A percentile compares a stretch with the other conserved stretches of the same genome.
Conservation (phyloP, 2,329 filamentous ascomycete species). For the Phialophora tarda region DNA sequence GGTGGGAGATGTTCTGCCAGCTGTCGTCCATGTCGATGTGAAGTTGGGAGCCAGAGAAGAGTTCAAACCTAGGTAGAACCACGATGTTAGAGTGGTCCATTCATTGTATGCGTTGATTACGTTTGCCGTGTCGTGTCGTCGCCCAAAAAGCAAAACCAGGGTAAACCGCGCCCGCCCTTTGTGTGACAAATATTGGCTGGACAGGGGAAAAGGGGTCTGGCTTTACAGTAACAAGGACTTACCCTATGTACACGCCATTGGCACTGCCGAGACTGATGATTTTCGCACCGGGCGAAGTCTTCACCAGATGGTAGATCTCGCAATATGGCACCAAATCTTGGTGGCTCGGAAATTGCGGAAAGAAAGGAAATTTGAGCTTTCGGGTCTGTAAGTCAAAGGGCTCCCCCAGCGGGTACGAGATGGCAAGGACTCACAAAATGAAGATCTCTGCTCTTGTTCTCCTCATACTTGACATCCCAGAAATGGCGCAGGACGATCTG, state of each 20-base stretch:
- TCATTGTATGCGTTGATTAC: background rate
- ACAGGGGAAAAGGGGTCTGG: background rate
- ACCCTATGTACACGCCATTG: slow-evolving; percentile 40
- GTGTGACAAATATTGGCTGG: slow-evolving; percentile 8
- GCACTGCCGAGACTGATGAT: slow-evolving; percentile 38
- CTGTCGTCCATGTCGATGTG: slow-evolving; percentile 41
- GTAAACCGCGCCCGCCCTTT: background rate
- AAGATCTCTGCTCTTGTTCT: slow-evolving; percentile 38
- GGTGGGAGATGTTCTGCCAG: slow-evolving; percentile 40
- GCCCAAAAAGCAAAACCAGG: background rate
- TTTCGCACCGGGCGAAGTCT: slow-evolving; percentile 39
- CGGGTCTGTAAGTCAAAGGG: background rate
- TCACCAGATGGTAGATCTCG: slow-evolving; percentile 40
- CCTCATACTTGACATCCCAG: slow-evolving; percentile 39
- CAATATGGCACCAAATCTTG: slow-evolving; percentile 39
- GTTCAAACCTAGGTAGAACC: slow-evolving; percentile 34
- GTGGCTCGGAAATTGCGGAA: slow-evolving; percentile 34
- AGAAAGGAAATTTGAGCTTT: slow-evolving; percentile 39
- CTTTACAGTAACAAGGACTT: slow-evolving; percentile 19
- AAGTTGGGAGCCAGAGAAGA: slow-evolving; percentile 38
- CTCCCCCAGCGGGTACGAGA: background rate
- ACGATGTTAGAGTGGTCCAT: background rate
- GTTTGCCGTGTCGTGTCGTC: background rate
- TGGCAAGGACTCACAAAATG: slow-evolving; percentile 37
- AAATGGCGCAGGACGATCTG: slow-evolving; percentile 39